Evolutionary conservation across 225 moss, liverwort and hornwort species (phyloP), one percentile per base, ranked within the genome.

Genomic region (Polytrichum commune): DNA sequence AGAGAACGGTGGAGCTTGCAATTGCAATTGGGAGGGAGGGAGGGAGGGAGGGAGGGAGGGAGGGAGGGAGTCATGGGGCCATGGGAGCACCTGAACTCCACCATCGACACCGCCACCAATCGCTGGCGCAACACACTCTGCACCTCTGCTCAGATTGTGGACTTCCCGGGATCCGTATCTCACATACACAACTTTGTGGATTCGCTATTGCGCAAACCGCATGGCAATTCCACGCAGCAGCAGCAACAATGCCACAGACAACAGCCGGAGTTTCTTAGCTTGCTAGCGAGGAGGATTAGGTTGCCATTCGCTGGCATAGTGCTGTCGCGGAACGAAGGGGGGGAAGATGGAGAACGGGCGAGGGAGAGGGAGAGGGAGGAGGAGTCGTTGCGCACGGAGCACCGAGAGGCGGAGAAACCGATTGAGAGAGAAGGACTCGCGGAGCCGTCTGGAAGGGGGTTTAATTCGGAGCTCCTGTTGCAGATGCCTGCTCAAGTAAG

Each of bases 401-500:
- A 38, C 4, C 57, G n/a, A 33, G 38, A 46, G 27, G 24, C 27
- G 19, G 18, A 57, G 25, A 9, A 38, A 29, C 60, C 64, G 77
- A 72, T 60, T 55, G 81, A 75, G 58, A 69, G 76, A 28, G 75
- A 69, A 30, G 64, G 65, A 56, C 30, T 78, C 3, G 29, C 62
- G 62, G 73, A 65, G 56, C 69, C 53, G 60, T 24, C 25, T 22
- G 73, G 71, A 33, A 67, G 62, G 71, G 73, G 57, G 32, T 81
- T 72, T 20, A 77, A 85, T 68, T 54, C 74, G 27, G 81, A 58
- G 65, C 46, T 83, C 55, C 46, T 68, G 24, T 62, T 82, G 75
- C 64, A 85, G 70, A 81, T 53, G 62, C 53, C 62, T 22, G 77
- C 66, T 76, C 64, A 76, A 57, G 82, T 79, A 80, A 85, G 79